Evolutionary conservation across 2,329 filamentous ascomycete species (phyloP), one percentile per base, ranked within the genome.

Genomic region (Madurella mycetomatis): DNA sequence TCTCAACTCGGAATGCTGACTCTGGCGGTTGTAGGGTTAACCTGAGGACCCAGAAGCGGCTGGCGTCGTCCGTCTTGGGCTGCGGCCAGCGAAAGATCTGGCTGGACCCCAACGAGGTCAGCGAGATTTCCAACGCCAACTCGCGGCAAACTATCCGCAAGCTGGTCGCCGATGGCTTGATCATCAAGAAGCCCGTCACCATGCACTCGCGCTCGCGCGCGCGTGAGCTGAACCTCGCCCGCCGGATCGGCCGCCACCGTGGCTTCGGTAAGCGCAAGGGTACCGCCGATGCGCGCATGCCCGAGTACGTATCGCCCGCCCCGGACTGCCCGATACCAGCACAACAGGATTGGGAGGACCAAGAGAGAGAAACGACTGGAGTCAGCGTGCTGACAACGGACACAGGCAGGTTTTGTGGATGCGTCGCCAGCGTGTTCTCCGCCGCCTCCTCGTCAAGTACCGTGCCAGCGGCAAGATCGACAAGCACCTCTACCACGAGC

Each of bases 231-330:
- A 95, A 88, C 77, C 89, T 90, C 65, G 89, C 94, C 75, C 87
- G 94, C 80, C 85, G 92, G 74, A 92, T 95, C 73, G 94, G 94
- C 74, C 86, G 94, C 80, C 94, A 99, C 85, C 88, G 94, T 79
- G 94, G 94, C 76, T 96, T 96, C 83, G 94, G 94, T 90, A 99
- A 99, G 91, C 90, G 94, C 80, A 99, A 99, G 92, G 95, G 94
- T 96, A 97, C 95, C 73, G 90, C 90, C 76, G 92, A 99, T 76
- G 92, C 94, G 75, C 90, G 94, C 87, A 99, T 99, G 94, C 92
- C 92, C 74, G 87, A 86, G 89, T 94, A 88, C 75, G 88, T 73
- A 63, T 58, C n/a, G 34, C 34, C 34, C 34, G 9, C 11, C 13
- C 34, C 34, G 34, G 9, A 4, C 34, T 9, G 25, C 4, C 7